phyloP scores from a whole-genome alignment of 352 stramenopile species.

The Pythium volutum region DNA sequence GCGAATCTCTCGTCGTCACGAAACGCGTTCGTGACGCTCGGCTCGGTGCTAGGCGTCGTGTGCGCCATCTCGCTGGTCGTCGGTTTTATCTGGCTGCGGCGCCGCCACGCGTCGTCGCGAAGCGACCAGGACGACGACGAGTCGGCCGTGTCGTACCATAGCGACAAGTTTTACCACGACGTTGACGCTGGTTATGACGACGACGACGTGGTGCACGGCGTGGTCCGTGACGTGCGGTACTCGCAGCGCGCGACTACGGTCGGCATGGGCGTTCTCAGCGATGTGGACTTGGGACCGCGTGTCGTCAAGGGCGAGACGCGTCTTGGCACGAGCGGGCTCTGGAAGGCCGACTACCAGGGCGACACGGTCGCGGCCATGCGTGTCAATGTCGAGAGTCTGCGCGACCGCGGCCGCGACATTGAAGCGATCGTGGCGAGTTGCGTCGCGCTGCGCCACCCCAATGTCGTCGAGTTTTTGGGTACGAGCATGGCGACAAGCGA shows the following conservation, averaged over 20 bases:
- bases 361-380: conserved; percentile 45
- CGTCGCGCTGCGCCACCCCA: conserved; percentile 56
- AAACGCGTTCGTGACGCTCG: conserved; percentile 5
- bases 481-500: conserved; percentile 51
- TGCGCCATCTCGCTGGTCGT: conserved; percentile 12
- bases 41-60: conserved; percentile 13
- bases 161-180: conserved; percentile 21
- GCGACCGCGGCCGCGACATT: conserved; percentile 29
- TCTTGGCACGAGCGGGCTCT: conserved; percentile 31
- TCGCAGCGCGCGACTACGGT: conserved; percentile 10
- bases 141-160: conserved; percentile 16
- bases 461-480: conserved; percentile 68
- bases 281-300: conserved; percentile 12
- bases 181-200: not conserved
- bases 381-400: conserved; percentile 28
- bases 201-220: not conserved
- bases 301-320: conserved; percentile 9
- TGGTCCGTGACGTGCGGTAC: not conserved
- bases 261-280: conserved; percentile 4
- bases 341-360: conserved; percentile 24
- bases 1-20: not conserved
- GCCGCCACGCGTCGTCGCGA: conserved; percentile 1
- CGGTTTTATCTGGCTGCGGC: conserved; percentile 16
- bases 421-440: conserved; percentile 55
- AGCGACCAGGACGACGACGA: not conserved